These are phyloP conservation scores for Tanacetum coccineum DNA, from an alignment of 129 eudicot species.

Conservation along the genomic window DNA sequence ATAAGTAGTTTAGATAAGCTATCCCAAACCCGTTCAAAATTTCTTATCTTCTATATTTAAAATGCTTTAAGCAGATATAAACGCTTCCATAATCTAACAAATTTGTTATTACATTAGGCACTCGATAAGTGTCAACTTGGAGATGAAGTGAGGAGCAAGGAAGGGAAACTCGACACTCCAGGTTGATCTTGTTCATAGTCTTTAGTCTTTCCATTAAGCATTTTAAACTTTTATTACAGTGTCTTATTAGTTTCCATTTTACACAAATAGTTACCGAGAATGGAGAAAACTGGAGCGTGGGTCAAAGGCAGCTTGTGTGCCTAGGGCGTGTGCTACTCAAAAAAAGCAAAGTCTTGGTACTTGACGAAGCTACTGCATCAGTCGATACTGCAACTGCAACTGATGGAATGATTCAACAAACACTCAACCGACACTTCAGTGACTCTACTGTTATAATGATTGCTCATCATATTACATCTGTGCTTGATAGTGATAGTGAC, in stretches of 20 bases:
- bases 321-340: slow-evolving; percentile 23
- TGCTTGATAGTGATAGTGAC: slow-evolving; percentile 65
- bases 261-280: slow-evolving; percentile 33
- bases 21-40: no score
- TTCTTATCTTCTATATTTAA: no score
- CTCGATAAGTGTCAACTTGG: slow-evolving; percentile 32
- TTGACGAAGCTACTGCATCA: no score
- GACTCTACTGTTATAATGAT: slow-evolving; percentile 68
- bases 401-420: slow-evolving; percentile 73
- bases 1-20: no score
- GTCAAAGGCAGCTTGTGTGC: slow-evolving; percentile 64
- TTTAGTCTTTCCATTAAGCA: no score
- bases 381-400: slow-evolving; percentile 43
- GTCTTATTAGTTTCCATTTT: not conserved
- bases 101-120: slow-evolving; percentile 34
- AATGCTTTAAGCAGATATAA: no score
- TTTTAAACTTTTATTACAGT: no score
- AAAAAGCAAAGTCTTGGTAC: no score
- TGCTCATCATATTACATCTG: slow-evolving; percentile 78
- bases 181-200: slow-evolving; percentile 24
- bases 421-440: slow-evolving; percentile 48
- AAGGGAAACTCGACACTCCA: slow-evolving; percentile 58
- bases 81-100: not conserved
- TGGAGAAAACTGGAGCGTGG: slow-evolving; percentile 81
- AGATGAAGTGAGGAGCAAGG: slow-evolving; percentile 12